Percentiles rank a stretch among this genome's conserved stretches.
These are phyloP conservation scores for Aspergillus bombycis DNA, from an alignment of 2,329 filamentous ascomycete species.

Conservation along the genomic window DNA sequence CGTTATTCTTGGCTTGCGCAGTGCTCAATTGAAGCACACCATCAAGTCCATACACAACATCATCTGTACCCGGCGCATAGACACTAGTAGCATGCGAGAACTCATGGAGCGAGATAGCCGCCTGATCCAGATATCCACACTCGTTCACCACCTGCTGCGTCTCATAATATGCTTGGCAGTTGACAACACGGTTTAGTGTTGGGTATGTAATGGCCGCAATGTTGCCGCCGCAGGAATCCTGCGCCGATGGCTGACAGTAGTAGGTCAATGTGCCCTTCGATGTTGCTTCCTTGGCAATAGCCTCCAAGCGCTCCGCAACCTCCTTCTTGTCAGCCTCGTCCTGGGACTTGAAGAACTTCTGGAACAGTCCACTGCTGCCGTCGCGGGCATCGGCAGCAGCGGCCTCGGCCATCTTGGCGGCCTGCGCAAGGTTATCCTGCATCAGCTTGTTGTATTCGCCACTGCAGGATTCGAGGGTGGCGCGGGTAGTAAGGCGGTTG, in stretches of 20 bases:
- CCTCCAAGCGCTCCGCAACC: conserved; percentile 19
- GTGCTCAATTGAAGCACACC: conserved; percentile 14
- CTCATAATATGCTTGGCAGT: conserved; percentile 22
- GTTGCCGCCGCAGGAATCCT: conserved; percentile 20
- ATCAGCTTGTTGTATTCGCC: conserved; percentile 16
- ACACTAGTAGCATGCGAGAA: conserved; percentile 18
- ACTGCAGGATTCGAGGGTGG: conserved; percentile 13
- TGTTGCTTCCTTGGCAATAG: conserved; percentile 20
- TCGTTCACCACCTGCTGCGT: conserved; percentile 5
- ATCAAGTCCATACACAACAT: conserved; percentile 18
- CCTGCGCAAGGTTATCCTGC: conserved; percentile 14
- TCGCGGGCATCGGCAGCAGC: conserved; percentile 17
- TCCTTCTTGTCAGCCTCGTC: conserved; percentile 8
- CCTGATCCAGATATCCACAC: conserved; percentile 18
- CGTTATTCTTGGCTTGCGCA: conserved; percentile 14
- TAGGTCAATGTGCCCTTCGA: conserved; percentile 18
- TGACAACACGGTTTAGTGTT: conserved; percentile 16
- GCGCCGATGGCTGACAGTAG: conserved; percentile 17
- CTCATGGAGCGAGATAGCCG: conserved; percentile 18
- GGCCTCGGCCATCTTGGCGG: conserved; percentile 18
- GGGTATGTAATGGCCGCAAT: conserved; percentile 22
- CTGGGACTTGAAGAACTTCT: conserved; percentile 22
- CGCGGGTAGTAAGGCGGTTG: conserved; percentile 9
- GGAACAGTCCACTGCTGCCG: conserved; percentile 10
- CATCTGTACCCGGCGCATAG: conserved; percentile 20